Percentiles rank a stretch among this genome's conserved stretches.
phyloP scores from a whole-genome alignment of 2,329 filamentous ascomycete species.

The Zymoseptoria pseudotritici region DNA sequence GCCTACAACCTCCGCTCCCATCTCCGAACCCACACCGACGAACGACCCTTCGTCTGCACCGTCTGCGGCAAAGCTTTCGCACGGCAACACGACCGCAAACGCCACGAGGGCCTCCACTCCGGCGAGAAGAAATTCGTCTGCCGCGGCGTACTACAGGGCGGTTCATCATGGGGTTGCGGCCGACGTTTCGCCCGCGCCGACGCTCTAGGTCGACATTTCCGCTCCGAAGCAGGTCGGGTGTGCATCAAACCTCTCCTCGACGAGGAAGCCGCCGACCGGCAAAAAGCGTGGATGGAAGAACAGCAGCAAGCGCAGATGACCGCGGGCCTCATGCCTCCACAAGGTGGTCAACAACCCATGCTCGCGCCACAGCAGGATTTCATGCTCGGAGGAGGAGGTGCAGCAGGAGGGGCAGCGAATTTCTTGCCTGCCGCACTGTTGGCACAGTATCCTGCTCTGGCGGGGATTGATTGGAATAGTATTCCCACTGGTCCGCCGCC shows the following conservation, averaged over 20 bases:
- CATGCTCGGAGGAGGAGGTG: slow-evolving; percentile 24
- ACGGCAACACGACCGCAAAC: slow-evolving; percentile 92
- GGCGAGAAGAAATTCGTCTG: slow-evolving; percentile 99
- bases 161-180: slow-evolving; percentile 85
- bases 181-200: slow-evolving; percentile 91
- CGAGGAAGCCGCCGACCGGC: slow-evolving; percentile 79
- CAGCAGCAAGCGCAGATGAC: slow-evolving; percentile 49
- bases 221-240: slow-evolving; percentile 87
- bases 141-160: slow-evolving; percentile 77
- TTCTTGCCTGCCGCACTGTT: slow-evolving; percentile 78
- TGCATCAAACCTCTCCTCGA: slow-evolving; percentile 97
- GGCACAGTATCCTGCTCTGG: slow-evolving; percentile 88
- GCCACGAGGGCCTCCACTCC: slow-evolving; percentile 90
- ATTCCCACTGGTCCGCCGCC: slow-evolving; percentile 50
- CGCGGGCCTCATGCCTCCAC: slow-evolving; percentile 26
- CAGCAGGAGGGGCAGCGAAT: slow-evolving; percentile 38
- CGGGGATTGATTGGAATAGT: slow-evolving; percentile 77
- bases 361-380: slow-evolving; percentile 35
- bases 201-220: slow-evolving; percentile 75
- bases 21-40: slow-evolving; percentile 91
- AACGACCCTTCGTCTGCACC: slow-evolving; percentile 93
- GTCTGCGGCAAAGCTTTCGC: slow-evolving; percentile 97
- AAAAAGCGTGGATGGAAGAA: slow-evolving; percentile 59
- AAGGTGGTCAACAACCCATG: slow-evolving; percentile 31
- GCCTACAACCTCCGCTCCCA: slow-evolving; percentile 96